phyloP scores from a whole-genome alignment of 2,329 filamentous ascomycete genomes.

The Neopestalotiopsis clavispora region DNA sequence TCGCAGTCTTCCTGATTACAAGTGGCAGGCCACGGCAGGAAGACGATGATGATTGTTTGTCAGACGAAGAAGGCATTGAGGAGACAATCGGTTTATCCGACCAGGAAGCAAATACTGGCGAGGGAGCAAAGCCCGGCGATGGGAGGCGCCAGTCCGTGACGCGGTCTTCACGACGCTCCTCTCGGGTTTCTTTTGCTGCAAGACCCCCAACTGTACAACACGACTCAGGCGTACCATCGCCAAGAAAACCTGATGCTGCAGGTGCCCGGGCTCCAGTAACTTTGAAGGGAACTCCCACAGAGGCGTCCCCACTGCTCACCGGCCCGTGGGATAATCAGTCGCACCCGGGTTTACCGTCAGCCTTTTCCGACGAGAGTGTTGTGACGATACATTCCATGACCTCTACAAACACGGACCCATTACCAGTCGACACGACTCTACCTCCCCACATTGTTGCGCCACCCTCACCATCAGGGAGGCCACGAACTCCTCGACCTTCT shows the following conservation, averaged over 20 bases:
- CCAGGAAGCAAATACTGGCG: constrained; percentile 40
- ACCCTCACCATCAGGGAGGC: constrained; percentile 34
- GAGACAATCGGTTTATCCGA: constrained; percentile 66
- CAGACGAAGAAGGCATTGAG: constrained; percentile 63
- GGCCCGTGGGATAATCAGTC: constrained; percentile 46
- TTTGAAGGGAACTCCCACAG: constrained; percentile 30
- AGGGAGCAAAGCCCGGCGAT: constrained; percentile 25
- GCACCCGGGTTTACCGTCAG: constrained; percentile 40
- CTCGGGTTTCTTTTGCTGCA: constrained; percentile 49
- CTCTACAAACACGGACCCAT: constrained; percentile 33
- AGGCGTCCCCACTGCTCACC: constrained; percentile 45
- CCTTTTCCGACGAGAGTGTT: constrained; percentile 36
- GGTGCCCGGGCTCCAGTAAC: constrained; percentile 35
- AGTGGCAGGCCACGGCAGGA: constrained; percentile 71
- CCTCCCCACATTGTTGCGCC: constrained; percentile 25
- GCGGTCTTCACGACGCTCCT: constrained; percentile 51
- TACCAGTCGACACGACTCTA: constrained; percentile 27
- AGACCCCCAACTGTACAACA: constrained; percentile 40
- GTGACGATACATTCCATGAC: constrained; percentile 34
- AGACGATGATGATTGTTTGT: constrained; percentile 60
- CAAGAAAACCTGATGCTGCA: constrained; percentile 37
- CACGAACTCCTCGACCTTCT: constrained; percentile 34
- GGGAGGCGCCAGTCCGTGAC: constrained; percentile 12
- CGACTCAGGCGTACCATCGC: constrained; percentile 41
- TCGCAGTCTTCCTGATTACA: constrained; percentile 96